A percentile compares a stretch with the other conserved stretches of the same genome.
Evolutionary conservation across 331 rosid species (phyloP).

Genomic region (Rosa hybrid): DNA sequence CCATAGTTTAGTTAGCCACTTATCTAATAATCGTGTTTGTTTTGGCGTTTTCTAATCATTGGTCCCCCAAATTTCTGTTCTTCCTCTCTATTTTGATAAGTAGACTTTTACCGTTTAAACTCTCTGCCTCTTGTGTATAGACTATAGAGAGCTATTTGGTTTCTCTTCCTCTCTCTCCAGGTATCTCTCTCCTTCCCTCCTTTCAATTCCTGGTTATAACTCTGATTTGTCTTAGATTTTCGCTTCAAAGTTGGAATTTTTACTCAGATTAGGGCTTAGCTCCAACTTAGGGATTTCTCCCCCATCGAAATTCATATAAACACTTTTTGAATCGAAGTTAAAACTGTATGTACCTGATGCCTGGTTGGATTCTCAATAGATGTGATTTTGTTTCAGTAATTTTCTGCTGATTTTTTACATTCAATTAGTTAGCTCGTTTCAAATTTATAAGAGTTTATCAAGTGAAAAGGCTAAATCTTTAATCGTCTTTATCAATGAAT

Average conservation of each 20-base stretch:
- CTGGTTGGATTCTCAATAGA: neutral
- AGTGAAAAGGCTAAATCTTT: neutral
- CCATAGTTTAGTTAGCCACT: too few relatives aligned
- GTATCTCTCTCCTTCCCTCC: neutral
- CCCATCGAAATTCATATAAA: neutral
- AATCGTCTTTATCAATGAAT: neutral
- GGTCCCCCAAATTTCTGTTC: too few relatives aligned
- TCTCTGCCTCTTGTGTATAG: neutral
- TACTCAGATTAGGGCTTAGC: neutral
- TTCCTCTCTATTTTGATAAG: too few relatives aligned
- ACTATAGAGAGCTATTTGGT: neutral
- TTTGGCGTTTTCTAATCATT: too few relatives aligned
- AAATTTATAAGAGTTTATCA: neutral
- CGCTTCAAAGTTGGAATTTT: neutral
- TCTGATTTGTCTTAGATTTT: neutral
- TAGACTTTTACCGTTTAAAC: neutral
- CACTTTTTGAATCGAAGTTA: neutral
- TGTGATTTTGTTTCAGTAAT: neutral
- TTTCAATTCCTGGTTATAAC: neutral
- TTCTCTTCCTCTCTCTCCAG: neutral
- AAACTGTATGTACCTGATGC: neutral
- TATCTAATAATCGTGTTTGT: too few relatives aligned
- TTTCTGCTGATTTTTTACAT: neutral
- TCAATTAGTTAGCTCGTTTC: neutral
- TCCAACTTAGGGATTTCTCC: neutral